These are phyloP conservation scores for Rhizopogon rudus DNA, from an alignment of 768 basidiomycete species.

Conservation along the genomic window DNA sequence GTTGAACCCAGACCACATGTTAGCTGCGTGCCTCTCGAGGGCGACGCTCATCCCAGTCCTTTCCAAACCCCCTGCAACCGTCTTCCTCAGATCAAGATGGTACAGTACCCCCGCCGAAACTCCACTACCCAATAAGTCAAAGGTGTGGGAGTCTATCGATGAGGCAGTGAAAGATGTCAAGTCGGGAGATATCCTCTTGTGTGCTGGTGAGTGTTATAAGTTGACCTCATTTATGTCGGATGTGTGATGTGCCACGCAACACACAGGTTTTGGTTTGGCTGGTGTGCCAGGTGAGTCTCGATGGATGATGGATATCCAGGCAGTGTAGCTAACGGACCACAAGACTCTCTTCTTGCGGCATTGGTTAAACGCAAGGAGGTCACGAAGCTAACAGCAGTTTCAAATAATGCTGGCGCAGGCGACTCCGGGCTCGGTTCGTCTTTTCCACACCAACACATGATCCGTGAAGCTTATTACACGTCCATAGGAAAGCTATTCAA, in stretches of 20 bases:
- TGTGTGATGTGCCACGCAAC: neutral
- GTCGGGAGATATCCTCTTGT: constrained; percentile 73
- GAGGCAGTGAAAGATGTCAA: constrained; percentile 82
- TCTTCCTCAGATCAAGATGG: constrained; percentile 8
- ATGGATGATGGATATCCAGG: neutral
- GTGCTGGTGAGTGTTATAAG: constrained; percentile 57
- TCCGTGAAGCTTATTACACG: neutral
- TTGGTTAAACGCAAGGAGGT: constrained; percentile 71
- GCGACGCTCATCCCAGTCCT: constrained; percentile 12
- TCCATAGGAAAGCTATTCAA: constrained; percentile 66
- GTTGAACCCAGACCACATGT: constrained; percentile 13
- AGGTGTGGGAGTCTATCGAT: constrained; percentile 80
- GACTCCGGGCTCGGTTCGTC: constrained; percentile 63
- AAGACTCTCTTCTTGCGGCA: constrained; percentile 81
- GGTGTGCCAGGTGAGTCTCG: constrained; percentile 70
- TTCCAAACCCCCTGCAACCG: constrained; percentile 11
- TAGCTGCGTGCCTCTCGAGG: constrained; percentile 11
- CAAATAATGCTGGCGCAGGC: constrained; percentile 80
- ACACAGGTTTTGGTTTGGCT: constrained; percentile 79
- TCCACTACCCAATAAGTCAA: constrained; percentile 38
- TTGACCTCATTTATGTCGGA: neutral
- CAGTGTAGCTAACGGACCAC: neutral
- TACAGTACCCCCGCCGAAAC: constrained; percentile 21
- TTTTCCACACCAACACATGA: neutral
- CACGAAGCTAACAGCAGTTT: constrained; percentile 72